Evolutionary conservation across 805 yeast genomes (phyloP), one percentile per base, ranked within the genome.

Genomic region (Pichia insulana): DNA sequence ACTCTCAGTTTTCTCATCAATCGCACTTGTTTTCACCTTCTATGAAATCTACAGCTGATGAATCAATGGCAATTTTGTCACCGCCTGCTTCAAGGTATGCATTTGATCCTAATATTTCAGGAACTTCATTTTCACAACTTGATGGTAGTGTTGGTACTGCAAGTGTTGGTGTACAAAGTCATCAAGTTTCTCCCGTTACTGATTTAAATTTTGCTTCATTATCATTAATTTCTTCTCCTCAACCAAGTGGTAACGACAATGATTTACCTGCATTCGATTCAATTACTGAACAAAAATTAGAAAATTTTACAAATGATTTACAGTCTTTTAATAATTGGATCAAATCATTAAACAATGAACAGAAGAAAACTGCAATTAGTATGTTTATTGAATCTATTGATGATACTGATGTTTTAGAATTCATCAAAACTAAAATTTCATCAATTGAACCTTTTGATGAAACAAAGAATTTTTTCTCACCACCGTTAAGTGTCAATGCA

Each of bases 261-360:
- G 63, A 58, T 46, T 48, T 60, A 11, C 65, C 65, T 8, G 62
- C 62, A 6, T 58, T 61, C 42, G 57, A 58, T 36, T 59, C 63
- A 12, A 47, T 50, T 34, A 61, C 62, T 7, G 60, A 55, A 36
- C 41, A 50, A 3, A 49, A 50, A 6, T 41, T 61, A 26, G 53
- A 58, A 25, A 53, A 67, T 53, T 59, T 69, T 57, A 57, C 63
- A 41, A 66, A 57, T 50, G 78, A 74, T 49, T 61, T 74, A 52
- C 55, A 67, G 46, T 58, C 64, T 34, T 73, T 68, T 52, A 64
- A 68, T 43, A 59, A 59, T 44, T 72, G 77, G 77, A 59, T 72
- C 52, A 68, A 63, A 49, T 61, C 60, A 49, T 62, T 74, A 53
- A 63, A 57, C 41, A 64, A 69, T 17, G 74, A 68, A 45, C 77